Conservation (phyloP, 305 asterid genomes). For the Solanum chacoense region DNA sequence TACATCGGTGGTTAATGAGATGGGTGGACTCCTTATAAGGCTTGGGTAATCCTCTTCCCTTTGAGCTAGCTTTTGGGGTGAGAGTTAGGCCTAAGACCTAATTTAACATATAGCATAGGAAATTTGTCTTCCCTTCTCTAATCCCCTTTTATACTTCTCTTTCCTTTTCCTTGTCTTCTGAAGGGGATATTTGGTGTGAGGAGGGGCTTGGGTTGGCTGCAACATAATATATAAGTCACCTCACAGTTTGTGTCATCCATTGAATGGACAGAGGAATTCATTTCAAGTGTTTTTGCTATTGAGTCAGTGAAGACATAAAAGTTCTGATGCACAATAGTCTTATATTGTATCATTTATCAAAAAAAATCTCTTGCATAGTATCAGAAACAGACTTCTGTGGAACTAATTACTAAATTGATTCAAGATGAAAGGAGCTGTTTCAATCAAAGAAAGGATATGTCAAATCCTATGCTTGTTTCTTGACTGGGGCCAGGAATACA, state of each 20-base stretch:
- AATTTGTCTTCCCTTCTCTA: neutral
- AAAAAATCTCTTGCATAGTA: too few species aligned
- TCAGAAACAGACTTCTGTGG: neutral
- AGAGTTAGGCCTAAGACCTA: too few species aligned
- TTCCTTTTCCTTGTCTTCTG: neutral
- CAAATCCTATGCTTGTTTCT: neutral
- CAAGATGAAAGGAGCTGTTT: conserved; percentile 3
- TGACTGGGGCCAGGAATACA: neutral
- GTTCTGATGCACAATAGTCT: neutral
- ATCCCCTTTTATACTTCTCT: neutral
- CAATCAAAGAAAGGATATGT: neutral
- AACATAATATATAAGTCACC: neutral
- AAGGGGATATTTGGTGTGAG: neutral
- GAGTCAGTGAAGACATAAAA: neutral
- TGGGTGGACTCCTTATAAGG: too few species aligned
- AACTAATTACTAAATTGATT: neutral
- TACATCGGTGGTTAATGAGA: too few species aligned
- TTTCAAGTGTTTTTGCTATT: neutral
- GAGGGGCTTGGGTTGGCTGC: neutral
- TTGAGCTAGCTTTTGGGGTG: too few species aligned
- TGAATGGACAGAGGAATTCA: neutral
- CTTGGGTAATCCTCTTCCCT: too few species aligned
- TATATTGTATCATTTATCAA: neutral
- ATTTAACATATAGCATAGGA: too few species aligned
- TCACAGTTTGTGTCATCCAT: neutral